phyloP scores from a whole-genome alignment of 1,139 yeast genomes.

The Candida sanyaensis region DNA sequence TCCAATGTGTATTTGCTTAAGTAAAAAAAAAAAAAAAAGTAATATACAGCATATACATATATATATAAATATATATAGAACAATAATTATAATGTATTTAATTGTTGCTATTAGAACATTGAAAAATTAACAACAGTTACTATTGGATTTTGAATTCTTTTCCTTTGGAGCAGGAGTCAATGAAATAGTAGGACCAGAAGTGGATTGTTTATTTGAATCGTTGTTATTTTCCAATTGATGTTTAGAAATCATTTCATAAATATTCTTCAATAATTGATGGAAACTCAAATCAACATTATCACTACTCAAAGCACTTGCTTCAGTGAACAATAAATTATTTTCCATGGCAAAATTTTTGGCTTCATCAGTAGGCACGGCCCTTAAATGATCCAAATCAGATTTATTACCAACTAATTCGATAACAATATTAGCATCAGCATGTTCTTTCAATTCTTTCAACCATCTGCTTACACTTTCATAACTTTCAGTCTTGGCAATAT shows the following conservation, averaged over 20 bases:
- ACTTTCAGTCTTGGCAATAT: slow-evolving; percentile 88
- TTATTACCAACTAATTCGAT: slow-evolving; percentile 88
- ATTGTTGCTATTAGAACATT: slow-evolving; percentile 18
- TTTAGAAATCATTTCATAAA: slow-evolving; percentile 88
- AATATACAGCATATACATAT: slow-evolving; percentile 2
- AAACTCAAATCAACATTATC: slow-evolving; percentile 95
- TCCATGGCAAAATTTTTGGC: slow-evolving; percentile 95
- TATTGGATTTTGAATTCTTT: slow-evolving; percentile 58
- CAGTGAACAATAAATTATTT: slow-evolving; percentile 88
- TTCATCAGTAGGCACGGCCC: slow-evolving; percentile 98
- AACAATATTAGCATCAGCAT: slow-evolving; percentile 95
- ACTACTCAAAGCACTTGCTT: slow-evolving; percentile 94
- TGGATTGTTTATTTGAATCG: slow-evolving; percentile 22
- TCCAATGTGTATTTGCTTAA: not conserved
- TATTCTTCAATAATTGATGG: slow-evolving; percentile 87
- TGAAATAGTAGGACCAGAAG: slow-evolving; percentile 85
- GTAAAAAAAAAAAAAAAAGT: not conserved
- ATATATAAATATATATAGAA: no score
- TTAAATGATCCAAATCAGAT: slow-evolving; percentile 90
- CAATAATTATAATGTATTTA: not conserved
- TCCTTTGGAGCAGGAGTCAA: slow-evolving; percentile 94
- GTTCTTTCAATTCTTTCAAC: slow-evolving; percentile 93
- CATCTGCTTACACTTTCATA: slow-evolving; percentile 94
- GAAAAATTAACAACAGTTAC: slow-evolving; percentile 62
- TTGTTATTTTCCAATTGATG: slow-evolving; percentile 74